These are phyloP conservation scores for Saposhnikovia divaricata DNA, from an alignment of 129 eudicot species.

Conservation along the genomic window DNA sequence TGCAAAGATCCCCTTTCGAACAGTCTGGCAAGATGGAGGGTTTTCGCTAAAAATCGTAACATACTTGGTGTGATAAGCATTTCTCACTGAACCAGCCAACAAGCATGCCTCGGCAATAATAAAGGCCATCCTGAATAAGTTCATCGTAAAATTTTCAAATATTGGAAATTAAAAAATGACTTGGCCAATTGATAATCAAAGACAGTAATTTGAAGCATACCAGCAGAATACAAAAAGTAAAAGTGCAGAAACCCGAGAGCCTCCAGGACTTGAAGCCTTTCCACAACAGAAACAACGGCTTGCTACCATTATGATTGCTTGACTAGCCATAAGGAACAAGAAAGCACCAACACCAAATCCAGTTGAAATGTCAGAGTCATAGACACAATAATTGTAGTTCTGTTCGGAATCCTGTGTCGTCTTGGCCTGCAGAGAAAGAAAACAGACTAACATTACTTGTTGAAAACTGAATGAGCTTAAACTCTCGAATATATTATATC, in stretches of 20 bases:
- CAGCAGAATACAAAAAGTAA: slow-evolving; percentile 66
- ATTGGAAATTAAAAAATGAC: too few relatives aligned
- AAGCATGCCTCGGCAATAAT: slow-evolving; percentile 73
- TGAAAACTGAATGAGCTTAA: too few relatives aligned
- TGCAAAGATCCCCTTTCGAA: slow-evolving; percentile 88
- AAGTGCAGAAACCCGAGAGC: slow-evolving; percentile 69
- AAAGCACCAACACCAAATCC: slow-evolving; percentile 92
- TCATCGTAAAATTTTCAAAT: too few relatives aligned
- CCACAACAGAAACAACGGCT: slow-evolving; percentile 96
- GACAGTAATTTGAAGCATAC: slow-evolving; percentile 25
- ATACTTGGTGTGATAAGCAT: slow-evolving; percentile 85
- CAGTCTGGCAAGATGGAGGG: slow-evolving; percentile 70
- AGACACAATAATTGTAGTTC: slow-evolving; percentile 46
- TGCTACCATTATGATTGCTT: slow-evolving; percentile 60
- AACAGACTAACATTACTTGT: background rate
- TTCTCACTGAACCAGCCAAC: slow-evolving; percentile 88
- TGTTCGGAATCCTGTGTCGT: slow-evolving; percentile 31
- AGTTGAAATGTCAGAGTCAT: slow-evolving; percentile 82
- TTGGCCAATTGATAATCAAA: background rate
- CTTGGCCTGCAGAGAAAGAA: slow-evolving; percentile 38
- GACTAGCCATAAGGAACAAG: slow-evolving; percentile 67
- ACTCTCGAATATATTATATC: too few relatives aligned
- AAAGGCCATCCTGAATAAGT: slow-evolving; percentile 53
- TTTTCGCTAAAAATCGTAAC: slow-evolving; percentile 34
- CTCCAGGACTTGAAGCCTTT: slow-evolving; percentile 66